Evolutionary conservation across 768 basidiomycete species (phyloP).

Genomic region (Fomitopsis serialis): DNA sequence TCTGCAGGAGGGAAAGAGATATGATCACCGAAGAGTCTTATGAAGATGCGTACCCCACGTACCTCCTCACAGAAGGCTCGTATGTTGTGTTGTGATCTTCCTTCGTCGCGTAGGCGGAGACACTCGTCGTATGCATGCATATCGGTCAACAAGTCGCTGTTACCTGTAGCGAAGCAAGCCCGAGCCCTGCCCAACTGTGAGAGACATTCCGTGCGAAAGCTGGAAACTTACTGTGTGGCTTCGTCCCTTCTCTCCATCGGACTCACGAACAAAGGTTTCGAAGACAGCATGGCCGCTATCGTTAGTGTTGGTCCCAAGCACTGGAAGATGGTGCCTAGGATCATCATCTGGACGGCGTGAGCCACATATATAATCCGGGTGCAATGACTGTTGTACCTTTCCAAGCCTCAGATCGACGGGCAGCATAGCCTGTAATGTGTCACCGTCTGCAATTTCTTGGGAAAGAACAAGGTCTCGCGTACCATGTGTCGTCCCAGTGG

Average conservation of each 20-base stretch:
- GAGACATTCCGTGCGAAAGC: neutral
- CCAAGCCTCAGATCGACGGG: slow-evolving; percentile 84
- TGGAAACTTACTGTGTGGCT: slow-evolving; percentile 50
- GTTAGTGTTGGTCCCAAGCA: slow-evolving; percentile 81
- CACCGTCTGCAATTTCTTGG: slow-evolving; percentile 4
- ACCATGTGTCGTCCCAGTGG: slow-evolving; percentile 81
- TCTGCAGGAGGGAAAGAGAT: slow-evolving; percentile 35
- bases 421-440: slow-evolving; percentile 55
- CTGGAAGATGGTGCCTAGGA: slow-evolving; percentile 77
- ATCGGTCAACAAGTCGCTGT: slow-evolving; percentile 85
- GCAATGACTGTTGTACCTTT: slow-evolving; percentile 45
- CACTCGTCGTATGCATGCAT: slow-evolving; percentile 70
- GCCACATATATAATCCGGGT: neutral
- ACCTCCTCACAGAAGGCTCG: slow-evolving; percentile 72
- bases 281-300: slow-evolving; percentile 77
- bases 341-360: slow-evolving; percentile 64
- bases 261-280: slow-evolving; percentile 79
- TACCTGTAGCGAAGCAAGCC: slow-evolving; percentile 57
- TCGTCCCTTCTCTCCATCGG: slow-evolving; percentile 85
- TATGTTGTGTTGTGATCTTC: slow-evolving; percentile 40
- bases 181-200: slow-evolving; percentile 51
- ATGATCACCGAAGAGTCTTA: neutral
- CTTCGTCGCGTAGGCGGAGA: slow-evolving; percentile 41
- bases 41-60: slow-evolving; percentile 9
- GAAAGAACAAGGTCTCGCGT: slow-evolving; percentile 25